Base-by-base conservation (phyloP, 306 rosid genomes). In the Cucurbita ficifolia region DNA sequence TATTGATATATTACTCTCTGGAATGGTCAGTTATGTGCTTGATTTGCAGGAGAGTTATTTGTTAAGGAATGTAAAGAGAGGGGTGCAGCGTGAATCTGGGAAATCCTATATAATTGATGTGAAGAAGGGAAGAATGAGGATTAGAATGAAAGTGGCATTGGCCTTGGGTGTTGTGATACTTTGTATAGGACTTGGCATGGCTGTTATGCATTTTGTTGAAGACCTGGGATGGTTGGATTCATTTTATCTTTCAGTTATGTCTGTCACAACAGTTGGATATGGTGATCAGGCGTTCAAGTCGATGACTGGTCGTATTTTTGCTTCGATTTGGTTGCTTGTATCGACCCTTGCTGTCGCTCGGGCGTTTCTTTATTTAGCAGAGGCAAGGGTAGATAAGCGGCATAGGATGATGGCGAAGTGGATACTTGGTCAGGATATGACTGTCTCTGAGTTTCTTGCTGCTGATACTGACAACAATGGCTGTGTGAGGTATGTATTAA, bases 121-220 rank as follows among this genome's bases (percentile, higher is more conserved):
- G 58, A 95, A 94, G 87, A 94, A 95, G 78, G 99, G 99, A 77
- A 89, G 99, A 78, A 95, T 95, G 99, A 88, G 99, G 82, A 95
- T 95, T 79, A 85, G 97, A 80, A 80, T 95, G 99, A 91, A 95
- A 86, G 99, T 95, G 76, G 97, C 81, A 3, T 73, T 94, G 87
- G 99, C 99, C 10, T 80, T 91, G 68, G 95, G 89, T 62, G 97
- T 94, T 73, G 97, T 94, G 70, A 88, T 94, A 29, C 84, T 91
- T 58, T 94, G 99, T 82, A 88, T 88, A 76, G 95, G 96, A 18
- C 13, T 91, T 36, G 99, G 99, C n/a, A 91, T 82, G 2, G 60
- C 52, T 55, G 87, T 91, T 48, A 81, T 95, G 97, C 99, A 95
- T 84, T 95, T 78, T 82, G 88, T 91, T 18, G 99, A 95, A 83